Evolutionary conservation across 257 asterid species (phyloP), one percentile per base, ranked within the genome.

Genomic region (Solanum acaule): DNA sequence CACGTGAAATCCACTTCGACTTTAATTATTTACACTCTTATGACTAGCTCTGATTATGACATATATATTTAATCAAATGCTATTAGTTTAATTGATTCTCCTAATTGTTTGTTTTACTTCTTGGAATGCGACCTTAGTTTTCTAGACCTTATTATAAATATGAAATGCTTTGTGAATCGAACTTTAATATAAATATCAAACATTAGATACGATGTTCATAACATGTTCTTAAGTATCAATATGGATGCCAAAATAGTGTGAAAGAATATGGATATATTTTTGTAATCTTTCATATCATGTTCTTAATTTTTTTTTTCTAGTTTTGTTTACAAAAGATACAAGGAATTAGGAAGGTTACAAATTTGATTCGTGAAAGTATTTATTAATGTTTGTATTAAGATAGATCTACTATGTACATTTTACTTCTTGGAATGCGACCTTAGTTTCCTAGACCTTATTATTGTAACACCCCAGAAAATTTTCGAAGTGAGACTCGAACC

Each of bases 1-100:
- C 86, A 88, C 52, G 92, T 78, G 81, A 89, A 88, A 68, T 77
- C 83, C 52, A 87, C 87, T 75, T 89, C 85, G 29, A n/a, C 87
- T 72, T 82, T 52, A 52, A 52, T 52, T 52, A 52, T 52, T 52
- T 52, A 52, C 61, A 52, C 61, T 52, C 23, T 52, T 16, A 52
- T 52, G 22, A 52, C 61, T 49, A 18, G 61, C 61, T 49, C 61
- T 49, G 61, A 49, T 49, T 49, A 49, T 49, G 61, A 15, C 61
- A 49, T 0, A 52, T 52, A 49, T 72, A 40, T 25, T 79, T 13
- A 79, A 42, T 25, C n/a, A 25, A 14, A 42, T 42, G 15, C 31
- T 42, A 79, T 44, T 44, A 44, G 10, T 44, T n/a, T 79, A 42
- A 79, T 42, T 44, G 85, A 78, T 71, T 25, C 56, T 46, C 5